Conservation (phyloP, 1,139 yeast species). For the Blastobotrys raffinosifermentans region DNA sequence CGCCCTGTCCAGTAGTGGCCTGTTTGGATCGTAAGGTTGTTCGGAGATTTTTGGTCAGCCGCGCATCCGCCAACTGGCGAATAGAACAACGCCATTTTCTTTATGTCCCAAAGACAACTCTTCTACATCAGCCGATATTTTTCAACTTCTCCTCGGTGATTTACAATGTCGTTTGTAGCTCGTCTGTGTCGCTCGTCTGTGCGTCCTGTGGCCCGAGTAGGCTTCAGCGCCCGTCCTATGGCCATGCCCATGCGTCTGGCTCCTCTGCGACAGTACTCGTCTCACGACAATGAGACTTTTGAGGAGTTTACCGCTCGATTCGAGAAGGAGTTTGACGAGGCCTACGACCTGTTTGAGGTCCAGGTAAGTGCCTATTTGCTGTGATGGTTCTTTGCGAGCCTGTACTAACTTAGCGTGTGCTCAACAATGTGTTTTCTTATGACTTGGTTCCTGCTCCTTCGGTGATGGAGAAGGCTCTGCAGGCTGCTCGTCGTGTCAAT, state of each 20-base stretch:
- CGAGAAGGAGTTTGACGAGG: conserved; percentile 96
- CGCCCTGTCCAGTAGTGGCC: too few relatives aligned
- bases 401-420: conserved; percentile 44
- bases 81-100: neutral
- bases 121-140: conserved; percentile 2
- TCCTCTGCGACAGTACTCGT: conserved; percentile 59
- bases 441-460: conserved; percentile 98
- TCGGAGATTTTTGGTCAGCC: conserved; percentile 1
- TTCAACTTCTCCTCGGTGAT: conserved; percentile 2
- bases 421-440: conserved; percentile 96
- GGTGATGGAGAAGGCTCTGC: conserved; percentile 90
- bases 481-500: conserved; percentile 98
- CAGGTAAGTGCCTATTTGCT: conserved; percentile 38
- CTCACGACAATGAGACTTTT: conserved; percentile 80
- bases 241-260: conserved; percentile 25
- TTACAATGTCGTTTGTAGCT: conserved; percentile 7
- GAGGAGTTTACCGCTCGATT: conserved; percentile 88
- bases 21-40: too few relatives aligned
- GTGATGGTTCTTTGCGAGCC: neutral
- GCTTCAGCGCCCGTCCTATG: conserved; percentile 1
- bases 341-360: conserved; percentile 96
- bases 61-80: neutral
- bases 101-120: neutral
- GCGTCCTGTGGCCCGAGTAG: neutral
- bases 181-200: conserved; percentile 6